These are phyloP conservation scores for Mortierella sp. DNA, from an alignment of 371 early-diverging fungal species.

Conservation along the genomic window DNA sequence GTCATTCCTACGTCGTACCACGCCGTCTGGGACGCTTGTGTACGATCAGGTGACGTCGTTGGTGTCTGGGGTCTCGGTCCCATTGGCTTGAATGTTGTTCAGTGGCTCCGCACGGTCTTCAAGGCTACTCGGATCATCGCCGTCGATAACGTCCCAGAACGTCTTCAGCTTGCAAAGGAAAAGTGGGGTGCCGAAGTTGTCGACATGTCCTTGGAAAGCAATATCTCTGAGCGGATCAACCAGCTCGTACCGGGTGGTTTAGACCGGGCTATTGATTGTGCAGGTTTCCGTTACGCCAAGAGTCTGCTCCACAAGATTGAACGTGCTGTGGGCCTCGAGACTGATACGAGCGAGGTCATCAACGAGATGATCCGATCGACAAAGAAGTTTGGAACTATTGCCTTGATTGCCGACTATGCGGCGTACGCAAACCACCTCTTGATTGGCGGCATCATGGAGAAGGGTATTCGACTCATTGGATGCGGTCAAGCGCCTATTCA, in stretches of 20 bases:
- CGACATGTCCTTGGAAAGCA: constrained; percentile 58
- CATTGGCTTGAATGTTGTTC: constrained; percentile 63
- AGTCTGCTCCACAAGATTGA: constrained; percentile 60
- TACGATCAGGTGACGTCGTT: constrained; percentile 60
- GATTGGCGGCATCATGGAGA: constrained; percentile 75
- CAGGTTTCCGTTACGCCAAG: constrained; percentile 69
- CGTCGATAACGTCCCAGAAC: constrained; percentile 63
- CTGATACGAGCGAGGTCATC: constrained; percentile 68
- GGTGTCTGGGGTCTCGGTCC: constrained; percentile 74
- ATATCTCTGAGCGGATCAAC: constrained; percentile 56
- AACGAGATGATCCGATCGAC: constrained; percentile 62
- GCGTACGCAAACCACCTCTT: constrained; percentile 64
- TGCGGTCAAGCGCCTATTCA: constrained; percentile 71
- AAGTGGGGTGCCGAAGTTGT: constrained; percentile 60
- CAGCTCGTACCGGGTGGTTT: constrained; percentile 61
- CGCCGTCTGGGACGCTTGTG: constrained; percentile 58
- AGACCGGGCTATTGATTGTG: constrained; percentile 67
- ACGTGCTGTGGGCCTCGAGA: constrained; percentile 64
- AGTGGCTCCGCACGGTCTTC: constrained; percentile 62
- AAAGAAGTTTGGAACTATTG: constrained; percentile 62
- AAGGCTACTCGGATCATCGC: constrained; percentile 66
- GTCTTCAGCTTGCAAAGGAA: constrained; percentile 59
- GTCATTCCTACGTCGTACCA: constrained; percentile 72
- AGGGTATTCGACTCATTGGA: constrained; percentile 63
- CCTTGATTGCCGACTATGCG: constrained; percentile 64